Evolutionary conservation across 352 stramenopile genomes (phyloP), one percentile per base, ranked within the genome.

Genomic region (Globisporangium parvum): DNA sequence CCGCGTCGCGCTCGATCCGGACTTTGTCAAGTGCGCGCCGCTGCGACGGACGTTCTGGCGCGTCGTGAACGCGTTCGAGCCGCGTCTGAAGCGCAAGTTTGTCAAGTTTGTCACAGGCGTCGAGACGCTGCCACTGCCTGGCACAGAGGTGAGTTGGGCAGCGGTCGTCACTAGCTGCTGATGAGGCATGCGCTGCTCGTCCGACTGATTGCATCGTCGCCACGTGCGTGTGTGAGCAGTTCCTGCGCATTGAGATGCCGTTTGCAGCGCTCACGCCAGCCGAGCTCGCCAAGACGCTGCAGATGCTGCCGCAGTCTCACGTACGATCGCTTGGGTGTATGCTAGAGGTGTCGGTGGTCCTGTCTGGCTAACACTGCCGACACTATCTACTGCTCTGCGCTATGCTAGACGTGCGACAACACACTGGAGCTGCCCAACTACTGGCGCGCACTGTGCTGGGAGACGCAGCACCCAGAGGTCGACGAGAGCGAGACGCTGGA

Each of bases 51-150:
- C 46, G 0, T 89, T 91, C 23, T 91, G 80, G 78, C 40, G 57
- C 9, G 67, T 57, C 4, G 77, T 88, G n/a, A 77, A 75, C 52
- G 51, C 42, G 12, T 87, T 88, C 12, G 65, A 77, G 8, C 66
- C 67, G n/a, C 44, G 35, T 39, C 31, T 81, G 33, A 88, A 91
- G 61, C 72, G 78, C 14, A 77, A 81, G 28, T 64, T 88, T 9
- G 59, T 91, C 55, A 86, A 89, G 58, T 91, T 91, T 57, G 72
- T 91, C 57, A 88, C 78, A 8, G 80, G 80, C 3, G 73, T 88
- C 10, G 78, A 84, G 26, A 85, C 77, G 2, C 26, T 91, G 23
- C 80, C 80, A 0, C 58, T 88, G 20, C 26, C 67, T n/a, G 77
- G 77, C 37, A 85, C 73, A 4, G 80, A 91, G 70, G 80, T 91